Evolutionary conservation across 1,284 basidiomycete genomes (phyloP).

Genomic region (Fomitiporia mediterranea): DNA sequence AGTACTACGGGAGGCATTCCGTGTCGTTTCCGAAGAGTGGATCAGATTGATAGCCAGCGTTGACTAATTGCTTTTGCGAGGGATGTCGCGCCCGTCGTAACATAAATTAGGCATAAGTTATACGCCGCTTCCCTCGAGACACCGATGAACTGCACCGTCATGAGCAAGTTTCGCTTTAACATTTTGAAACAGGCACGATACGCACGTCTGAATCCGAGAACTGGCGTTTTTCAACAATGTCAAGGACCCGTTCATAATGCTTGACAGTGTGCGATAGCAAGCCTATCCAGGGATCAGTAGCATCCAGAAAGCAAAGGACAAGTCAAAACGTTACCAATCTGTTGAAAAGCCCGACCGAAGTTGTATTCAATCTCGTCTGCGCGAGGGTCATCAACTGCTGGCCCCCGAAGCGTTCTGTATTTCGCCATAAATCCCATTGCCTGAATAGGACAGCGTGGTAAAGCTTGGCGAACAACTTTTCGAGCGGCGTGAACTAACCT

Average conservation of each 20-base stretch:
- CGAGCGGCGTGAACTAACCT: constrained; percentile 38
- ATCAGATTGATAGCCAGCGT: constrained; percentile 56
- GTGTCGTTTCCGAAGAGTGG: neutral
- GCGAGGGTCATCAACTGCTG: constrained; percentile 36
- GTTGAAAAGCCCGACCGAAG: constrained; percentile 87
- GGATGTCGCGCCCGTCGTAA: constrained; percentile 66
- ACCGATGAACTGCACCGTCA: constrained; percentile 34
- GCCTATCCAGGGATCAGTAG: constrained; percentile 40
- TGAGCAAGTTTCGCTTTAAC: constrained; percentile 17
- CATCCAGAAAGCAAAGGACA: constrained; percentile 1
- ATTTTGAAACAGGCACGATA: neutral
- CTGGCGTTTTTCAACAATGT: constrained; percentile 46
- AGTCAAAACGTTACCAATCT: constrained; percentile 55
- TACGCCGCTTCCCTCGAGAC: constrained; percentile 77
- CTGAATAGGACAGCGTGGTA: constrained; percentile 35
- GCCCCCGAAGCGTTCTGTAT: constrained; percentile 59
- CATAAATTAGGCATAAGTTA: constrained; percentile 81
- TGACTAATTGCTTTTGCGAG: constrained; percentile 62
- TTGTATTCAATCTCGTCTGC: constrained; percentile 85
- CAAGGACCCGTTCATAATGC: constrained; percentile 78
- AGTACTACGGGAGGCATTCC: no score
- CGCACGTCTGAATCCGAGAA: constrained; percentile 20
- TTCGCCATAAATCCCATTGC: constrained; percentile 77
- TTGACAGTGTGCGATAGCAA: constrained; percentile 74
- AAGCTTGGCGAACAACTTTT: constrained; percentile 11